phyloP scores from a whole-genome alignment of 495 filamentous ascomycete species.

The Podospora sp. region DNA sequence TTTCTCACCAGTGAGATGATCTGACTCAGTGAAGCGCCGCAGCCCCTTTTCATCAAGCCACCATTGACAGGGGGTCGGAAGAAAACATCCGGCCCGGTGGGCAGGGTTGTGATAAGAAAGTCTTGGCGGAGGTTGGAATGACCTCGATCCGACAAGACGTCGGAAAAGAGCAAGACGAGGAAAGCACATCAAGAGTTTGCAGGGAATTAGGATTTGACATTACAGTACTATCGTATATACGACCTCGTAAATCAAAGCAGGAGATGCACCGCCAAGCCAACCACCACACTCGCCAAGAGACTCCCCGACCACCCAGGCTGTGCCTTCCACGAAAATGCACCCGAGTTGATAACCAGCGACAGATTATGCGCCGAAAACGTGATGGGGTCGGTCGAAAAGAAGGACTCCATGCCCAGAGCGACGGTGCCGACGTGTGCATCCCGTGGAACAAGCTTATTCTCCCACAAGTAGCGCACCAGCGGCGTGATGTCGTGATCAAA shows the following conservation, averaged over 20 bases:
- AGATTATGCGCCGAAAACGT: neutral
- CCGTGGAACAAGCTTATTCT: conserved; percentile 5
- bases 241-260: neutral
- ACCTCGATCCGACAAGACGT: too few species aligned
- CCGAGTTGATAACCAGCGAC: neutral
- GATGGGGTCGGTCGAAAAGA: conserved; percentile 8
- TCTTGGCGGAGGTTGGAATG: too few species aligned
- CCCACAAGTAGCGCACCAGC: conserved; percentile 5
- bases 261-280: neutral
- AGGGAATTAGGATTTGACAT: neutral
- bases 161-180: neutral
- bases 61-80: too few species aligned
- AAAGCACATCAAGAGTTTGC: neutral
- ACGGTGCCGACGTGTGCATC: conserved; percentile 7
- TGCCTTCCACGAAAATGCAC: neutral
- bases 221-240: neutral
- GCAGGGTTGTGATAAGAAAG: too few species aligned
- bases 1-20: too few species aligned
- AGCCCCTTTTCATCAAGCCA: too few species aligned
- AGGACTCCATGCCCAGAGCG: conserved; percentile 1
- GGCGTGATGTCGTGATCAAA: conserved; percentile 6
- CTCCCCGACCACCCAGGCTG: neutral
- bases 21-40: too few species aligned
- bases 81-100: too few species aligned
- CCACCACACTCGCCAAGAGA: neutral